These are phyloP conservation scores for Tolypocladium ovalisporum DNA, from an alignment of 2,329 filamentous ascomycete species.

Conservation along the genomic window DNA sequence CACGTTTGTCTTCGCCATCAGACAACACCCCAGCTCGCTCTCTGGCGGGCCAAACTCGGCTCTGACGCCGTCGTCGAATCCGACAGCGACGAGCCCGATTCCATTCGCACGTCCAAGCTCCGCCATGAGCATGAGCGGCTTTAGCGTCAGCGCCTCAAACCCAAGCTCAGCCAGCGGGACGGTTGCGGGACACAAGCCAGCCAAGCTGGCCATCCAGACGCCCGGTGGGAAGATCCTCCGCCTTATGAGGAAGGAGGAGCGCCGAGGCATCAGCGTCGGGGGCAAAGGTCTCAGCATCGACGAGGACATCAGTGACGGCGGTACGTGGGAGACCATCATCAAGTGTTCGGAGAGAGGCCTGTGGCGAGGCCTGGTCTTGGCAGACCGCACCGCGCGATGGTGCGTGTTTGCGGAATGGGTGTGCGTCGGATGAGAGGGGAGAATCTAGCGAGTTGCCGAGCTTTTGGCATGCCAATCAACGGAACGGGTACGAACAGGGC, in stretches of 20 bases:
- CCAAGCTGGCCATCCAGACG: conserved; percentile 89
- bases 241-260: conserved; percentile 70
- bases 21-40: conserved; percentile 69
- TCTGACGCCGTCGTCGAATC: conserved; percentile 35
- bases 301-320: conserved; percentile 56
- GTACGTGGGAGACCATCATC: conserved; percentile 81
- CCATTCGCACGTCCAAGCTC: conserved; percentile 52
- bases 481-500: not conserved
- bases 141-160: conserved; percentile 45
- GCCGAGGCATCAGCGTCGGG: conserved; percentile 39
- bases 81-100: conserved; percentile 41
- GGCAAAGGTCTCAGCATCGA: conserved; percentile 28
- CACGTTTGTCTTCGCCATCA: conserved; percentile 92
- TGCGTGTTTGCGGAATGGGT: conserved; percentile 89
- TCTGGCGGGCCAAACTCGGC: conserved; percentile 19
- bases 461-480: not conserved
- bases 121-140: conserved; percentile 53
- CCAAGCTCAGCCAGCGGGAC: conserved; percentile 42
- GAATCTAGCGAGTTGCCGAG: not conserved
- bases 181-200: conserved; percentile 64
- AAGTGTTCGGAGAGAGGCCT: conserved; percentile 75
- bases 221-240: conserved; percentile 90
- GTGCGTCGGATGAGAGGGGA: conserved; percentile 31
- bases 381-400: conserved; percentile 76
- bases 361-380: conserved; percentile 73